These are phyloP conservation scores for Tolypocladium nubicola DNA, from an alignment of 2,329 filamentous ascomycete genomes.

Conservation along the genomic window DNA sequence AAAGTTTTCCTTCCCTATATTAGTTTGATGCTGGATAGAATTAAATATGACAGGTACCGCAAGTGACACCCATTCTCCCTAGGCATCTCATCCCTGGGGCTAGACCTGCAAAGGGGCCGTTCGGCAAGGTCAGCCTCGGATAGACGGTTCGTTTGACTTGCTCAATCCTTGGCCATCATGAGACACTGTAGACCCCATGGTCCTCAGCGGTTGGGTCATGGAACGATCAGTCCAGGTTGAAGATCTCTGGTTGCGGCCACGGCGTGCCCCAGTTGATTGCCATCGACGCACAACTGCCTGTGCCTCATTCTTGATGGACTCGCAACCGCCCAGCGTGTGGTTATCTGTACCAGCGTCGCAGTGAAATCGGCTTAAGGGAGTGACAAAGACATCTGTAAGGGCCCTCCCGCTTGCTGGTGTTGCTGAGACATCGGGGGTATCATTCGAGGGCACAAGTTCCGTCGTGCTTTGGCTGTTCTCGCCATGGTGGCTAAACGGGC, in stretches of 20 bases:
- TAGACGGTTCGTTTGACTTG: neutral
- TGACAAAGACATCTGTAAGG: constrained; percentile 9
- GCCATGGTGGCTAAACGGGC: neutral
- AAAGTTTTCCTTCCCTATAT: neutral
- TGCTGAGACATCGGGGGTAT: neutral
- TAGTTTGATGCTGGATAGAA: neutral
- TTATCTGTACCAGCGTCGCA: neutral
- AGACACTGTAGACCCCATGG: neutral
- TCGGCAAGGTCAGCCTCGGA: neutral
- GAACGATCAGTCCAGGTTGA: neutral
- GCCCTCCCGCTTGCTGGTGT: neutral
- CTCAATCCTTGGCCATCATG: neutral
- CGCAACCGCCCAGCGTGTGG: neutral
- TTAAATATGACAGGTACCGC: neutral
- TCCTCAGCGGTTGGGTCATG: neutral
- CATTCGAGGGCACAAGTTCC: neutral
- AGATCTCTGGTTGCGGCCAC: neutral
- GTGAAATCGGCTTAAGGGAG: constrained; percentile 11
- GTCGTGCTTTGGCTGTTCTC: neutral
- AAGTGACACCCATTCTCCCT: neutral
- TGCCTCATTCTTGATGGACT: neutral
- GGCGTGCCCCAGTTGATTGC: constrained; percentile 3
- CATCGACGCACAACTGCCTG: neutral
- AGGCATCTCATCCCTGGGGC: neutral
- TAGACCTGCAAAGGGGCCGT: neutral